Base-by-base conservation (phyloP, 2,329 filamentous ascomycete species). In the Botrytis hyacinthi region DNA sequence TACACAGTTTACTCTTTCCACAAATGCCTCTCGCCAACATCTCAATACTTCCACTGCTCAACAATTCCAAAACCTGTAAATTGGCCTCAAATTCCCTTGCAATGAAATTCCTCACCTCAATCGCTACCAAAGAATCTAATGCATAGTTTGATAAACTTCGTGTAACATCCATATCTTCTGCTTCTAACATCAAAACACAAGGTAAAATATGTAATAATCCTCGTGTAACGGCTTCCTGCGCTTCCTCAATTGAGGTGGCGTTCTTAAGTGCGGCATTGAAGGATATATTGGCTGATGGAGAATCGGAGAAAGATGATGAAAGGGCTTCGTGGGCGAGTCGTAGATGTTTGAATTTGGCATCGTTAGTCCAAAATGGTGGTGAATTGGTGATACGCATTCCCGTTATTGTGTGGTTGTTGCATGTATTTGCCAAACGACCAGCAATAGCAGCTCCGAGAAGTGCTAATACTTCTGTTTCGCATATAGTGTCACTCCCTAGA, bases 341-440 rank as follows among this genome's bases (percentile, higher is more conserved):
- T 1, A 89, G 82, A 46, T 84, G 82, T 72, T 84, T 84, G 80
- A 89, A 89, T 78, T 87, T 88, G 71, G 84, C 85, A 67, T 90
- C 87, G 3, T 83, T 78, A 5, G 84, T 84, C 84, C 87, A 89
- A 81, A 87, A 89, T 0, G 86, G 86, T 18, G 73, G 81, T 4
- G 81, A 80, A 9, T 83, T 82, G 35, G 83, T 85, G 74, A 88
- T 84, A 71, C 84, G 83, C 78, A 89, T 84, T 2, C 87, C 87
- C 0, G 87, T 89, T 75, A 89, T 86, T 54, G 83, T 84, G 77
- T 89, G 87, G 60, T 81, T 83, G 73, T 84, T 83, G 79, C 85
- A 88, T 0, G 82, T 80, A 0, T 77, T 76, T 0, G 79, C 79
- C 6, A 87, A 77, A 42, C 83, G 81, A 2, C 86, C 86, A 9